These are phyloP conservation scores for Yamadazyma phyllophila DNA, from an alignment of 805 yeast species.

Conservation along the genomic window DNA sequence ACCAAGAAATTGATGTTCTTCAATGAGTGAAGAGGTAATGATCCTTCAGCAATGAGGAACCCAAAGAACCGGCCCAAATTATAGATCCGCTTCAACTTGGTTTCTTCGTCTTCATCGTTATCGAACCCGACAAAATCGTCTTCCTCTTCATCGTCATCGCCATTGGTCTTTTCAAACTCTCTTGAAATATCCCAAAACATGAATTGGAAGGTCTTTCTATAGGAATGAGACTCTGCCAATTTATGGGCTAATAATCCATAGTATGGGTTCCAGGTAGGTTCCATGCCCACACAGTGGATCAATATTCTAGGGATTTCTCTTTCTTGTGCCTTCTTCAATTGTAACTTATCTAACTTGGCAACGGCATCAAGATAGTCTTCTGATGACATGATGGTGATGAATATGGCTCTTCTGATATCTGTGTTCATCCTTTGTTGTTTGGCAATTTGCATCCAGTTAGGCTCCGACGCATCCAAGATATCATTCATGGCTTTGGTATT, in stretches of 20 bases:
- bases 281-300: conserved; percentile 82
- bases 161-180: conserved; percentile 55
- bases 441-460: conserved; percentile 89
- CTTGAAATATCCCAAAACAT: conserved; percentile 82
- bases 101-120: conserved; percentile 48
- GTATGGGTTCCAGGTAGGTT: conserved; percentile 83
- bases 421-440: conserved; percentile 90
- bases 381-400: conserved; percentile 93
- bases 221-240: conserved; percentile 68
- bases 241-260: conserved; percentile 78
- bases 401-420: conserved; percentile 89
- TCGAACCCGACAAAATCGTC: conserved; percentile 36
- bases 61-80: conserved; percentile 85
- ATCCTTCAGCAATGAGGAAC: conserved; percentile 65
- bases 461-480: conserved; percentile 65
- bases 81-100: conserved; percentile 55
- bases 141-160: conserved; percentile 41
- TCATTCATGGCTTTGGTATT: conserved; percentile 53
- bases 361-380: conserved; percentile 88
- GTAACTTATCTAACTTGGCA: conserved; percentile 74
- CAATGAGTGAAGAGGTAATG: conserved; percentile 69
- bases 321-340: conserved; percentile 75
- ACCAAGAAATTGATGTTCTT: conserved; percentile 73
- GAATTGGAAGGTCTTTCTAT: conserved; percentile 85
- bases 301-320: conserved; percentile 84